These are phyloP conservation scores for Gnomoniopsis smithogilvyi DNA, from an alignment of 2,329 filamentous ascomycete species.

Conservation along the genomic window DNA sequence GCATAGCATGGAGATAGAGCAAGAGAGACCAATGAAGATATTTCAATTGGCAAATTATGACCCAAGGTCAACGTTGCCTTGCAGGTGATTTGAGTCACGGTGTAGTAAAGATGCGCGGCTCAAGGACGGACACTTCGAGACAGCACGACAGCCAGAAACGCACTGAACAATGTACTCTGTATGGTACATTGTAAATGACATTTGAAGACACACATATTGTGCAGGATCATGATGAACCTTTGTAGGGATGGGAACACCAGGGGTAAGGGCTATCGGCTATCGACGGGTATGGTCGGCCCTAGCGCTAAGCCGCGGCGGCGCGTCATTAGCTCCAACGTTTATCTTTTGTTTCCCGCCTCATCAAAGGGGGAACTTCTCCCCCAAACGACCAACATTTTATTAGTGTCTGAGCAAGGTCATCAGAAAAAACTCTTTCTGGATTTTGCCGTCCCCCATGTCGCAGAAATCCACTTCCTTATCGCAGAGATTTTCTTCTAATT, in stretches of 20 bases:
- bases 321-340: not conserved
- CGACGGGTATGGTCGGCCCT: not conserved
- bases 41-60: not conserved
- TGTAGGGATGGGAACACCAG: not conserved
- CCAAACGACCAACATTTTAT: not conserved
- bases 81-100: not conserved
- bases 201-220: too few species aligned
- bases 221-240: not conserved
- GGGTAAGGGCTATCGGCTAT: not conserved
- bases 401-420: not conserved
- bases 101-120: not conserved
- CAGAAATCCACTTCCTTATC: not conserved
- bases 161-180: not conserved
- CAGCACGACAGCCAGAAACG: not conserved
- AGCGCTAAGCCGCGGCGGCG: not conserved
- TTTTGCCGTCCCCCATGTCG: not conserved
- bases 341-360: not conserved
- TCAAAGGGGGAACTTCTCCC: too few species aligned
- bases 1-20: not conserved
- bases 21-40: not conserved
- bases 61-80: not conserved
- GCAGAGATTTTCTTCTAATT: not conserved
- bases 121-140: too few species aligned
- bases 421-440: not conserved
- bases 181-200: too few species aligned